Percentiles rank a stretch among this genome's conserved stretches.
phyloP scores from a whole-genome alignment of 2,329 filamentous ascomycete species.

The Dactylellina haptotyla region DNA sequence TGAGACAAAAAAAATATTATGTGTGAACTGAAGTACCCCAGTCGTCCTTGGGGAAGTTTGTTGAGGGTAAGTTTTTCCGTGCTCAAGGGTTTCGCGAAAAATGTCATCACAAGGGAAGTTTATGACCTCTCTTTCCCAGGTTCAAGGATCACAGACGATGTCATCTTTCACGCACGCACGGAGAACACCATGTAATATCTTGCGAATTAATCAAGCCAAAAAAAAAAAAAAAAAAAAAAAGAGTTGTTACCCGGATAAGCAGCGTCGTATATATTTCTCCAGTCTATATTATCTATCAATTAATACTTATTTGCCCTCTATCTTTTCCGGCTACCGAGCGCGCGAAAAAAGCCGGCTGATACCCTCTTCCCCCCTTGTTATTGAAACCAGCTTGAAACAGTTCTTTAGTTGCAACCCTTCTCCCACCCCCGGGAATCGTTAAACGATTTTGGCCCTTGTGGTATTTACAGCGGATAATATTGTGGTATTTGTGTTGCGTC shows the following conservation, averaged over 20 bases:
- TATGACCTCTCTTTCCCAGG: background rate
- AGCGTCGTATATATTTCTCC: background rate
- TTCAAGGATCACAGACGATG: slow-evolving; percentile 16
- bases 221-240: background rate
- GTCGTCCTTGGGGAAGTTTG: background rate
- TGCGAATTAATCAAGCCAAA: background rate
- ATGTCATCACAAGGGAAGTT: background rate
- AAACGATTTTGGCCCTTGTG: too few relatives aligned
- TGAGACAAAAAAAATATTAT: too few relatives aligned
- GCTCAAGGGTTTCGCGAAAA: slow-evolving; percentile 12
- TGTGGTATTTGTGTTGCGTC: slow-evolving; percentile 44
- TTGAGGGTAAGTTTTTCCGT: slow-evolving; percentile 22
- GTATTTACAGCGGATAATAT: slow-evolving; percentile 54
- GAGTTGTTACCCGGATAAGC: slow-evolving; percentile 17
- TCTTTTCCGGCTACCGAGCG: slow-evolving; percentile 26
- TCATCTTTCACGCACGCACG: background rate
- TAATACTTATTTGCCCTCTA: too few relatives aligned
- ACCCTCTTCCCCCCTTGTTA: slow-evolving; percentile 28
- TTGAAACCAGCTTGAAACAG: slow-evolving; percentile 52
- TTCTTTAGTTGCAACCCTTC: background rate
- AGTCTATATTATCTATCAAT: background rate
- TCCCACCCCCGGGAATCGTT: too few relatives aligned
- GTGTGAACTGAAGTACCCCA: too few relatives aligned
- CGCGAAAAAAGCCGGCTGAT: slow-evolving; percentile 23
- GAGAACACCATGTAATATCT: background rate